Evolutionary conservation across 495 filamentous ascomycete species (phyloP).

Genomic region (Wilcoxina mikolae): DNA sequence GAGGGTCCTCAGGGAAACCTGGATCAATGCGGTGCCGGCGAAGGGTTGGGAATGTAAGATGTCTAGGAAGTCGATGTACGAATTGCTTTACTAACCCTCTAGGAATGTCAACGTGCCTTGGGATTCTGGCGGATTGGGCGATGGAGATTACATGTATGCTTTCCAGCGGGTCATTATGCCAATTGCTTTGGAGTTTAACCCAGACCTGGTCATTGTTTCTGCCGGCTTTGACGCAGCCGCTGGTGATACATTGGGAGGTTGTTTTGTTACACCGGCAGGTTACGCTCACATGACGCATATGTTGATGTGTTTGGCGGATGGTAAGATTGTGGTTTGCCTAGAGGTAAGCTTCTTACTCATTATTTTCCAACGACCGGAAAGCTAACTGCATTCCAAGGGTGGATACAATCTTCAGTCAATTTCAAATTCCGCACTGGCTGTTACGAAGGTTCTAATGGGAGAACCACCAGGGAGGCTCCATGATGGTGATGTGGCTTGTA

Average conservation of each 20-base stretch:
- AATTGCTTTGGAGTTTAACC: slow-evolving; percentile 79
- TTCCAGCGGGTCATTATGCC: slow-evolving; percentile 98
- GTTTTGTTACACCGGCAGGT: slow-evolving; percentile 75
- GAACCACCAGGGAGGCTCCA: slow-evolving; percentile 70
- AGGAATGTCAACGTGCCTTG: slow-evolving; percentile 95
- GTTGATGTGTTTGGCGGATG: slow-evolving; percentile 88
- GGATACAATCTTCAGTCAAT: slow-evolving; percentile 92
- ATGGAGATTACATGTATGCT: slow-evolving; percentile 90
- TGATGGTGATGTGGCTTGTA: slow-evolving; percentile 25
- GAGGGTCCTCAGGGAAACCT: slow-evolving; percentile 57
- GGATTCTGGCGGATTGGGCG: slow-evolving; percentile 82
- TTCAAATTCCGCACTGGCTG: slow-evolving; percentile 76
- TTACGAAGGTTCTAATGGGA: slow-evolving; percentile 85
- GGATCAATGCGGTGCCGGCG: slow-evolving; percentile 56
- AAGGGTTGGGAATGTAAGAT: slow-evolving; percentile 52
- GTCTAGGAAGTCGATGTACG: not conserved
- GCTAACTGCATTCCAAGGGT: slow-evolving; percentile 36
- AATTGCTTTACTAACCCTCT: slow-evolving; percentile 2
- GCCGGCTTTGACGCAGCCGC: slow-evolving; percentile 93
- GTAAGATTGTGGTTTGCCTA: slow-evolving; percentile 80
- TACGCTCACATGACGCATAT: slow-evolving; percentile 99
- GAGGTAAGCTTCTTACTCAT: slow-evolving; percentile 38
- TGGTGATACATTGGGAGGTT: slow-evolving; percentile 82
- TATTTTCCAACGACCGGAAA: not conserved
- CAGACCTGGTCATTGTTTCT: slow-evolving; percentile 88